Conservation (phyloP, 257 asterid genomes). For the Ligustrum vulgare region DNA sequence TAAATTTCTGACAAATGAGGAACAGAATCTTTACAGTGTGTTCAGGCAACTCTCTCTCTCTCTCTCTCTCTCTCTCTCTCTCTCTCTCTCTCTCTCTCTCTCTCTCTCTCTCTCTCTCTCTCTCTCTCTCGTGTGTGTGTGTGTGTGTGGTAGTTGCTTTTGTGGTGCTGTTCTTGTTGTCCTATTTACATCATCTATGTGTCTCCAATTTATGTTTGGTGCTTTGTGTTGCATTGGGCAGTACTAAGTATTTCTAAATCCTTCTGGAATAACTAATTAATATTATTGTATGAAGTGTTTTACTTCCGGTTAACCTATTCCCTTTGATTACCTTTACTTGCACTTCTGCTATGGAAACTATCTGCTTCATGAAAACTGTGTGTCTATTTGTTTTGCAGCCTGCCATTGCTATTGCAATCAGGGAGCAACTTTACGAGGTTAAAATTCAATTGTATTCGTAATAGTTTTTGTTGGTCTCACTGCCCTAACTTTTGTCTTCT, state of each 20-base stretch:
- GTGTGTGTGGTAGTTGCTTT: background rate
- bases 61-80: background rate
- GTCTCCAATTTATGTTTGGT: background rate
- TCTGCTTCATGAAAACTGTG: conserved; percentile 15
- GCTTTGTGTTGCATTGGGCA: background rate
- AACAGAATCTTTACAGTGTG: background rate
- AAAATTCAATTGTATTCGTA: conserved; percentile 21
- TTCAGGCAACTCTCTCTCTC: background rate
- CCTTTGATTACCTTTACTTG: background rate
- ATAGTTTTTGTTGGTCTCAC: background rate
- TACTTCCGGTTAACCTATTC: background rate
- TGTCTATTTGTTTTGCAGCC: conserved; percentile 60
- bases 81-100: background rate
- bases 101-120: background rate
- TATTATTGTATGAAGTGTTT: background rate
- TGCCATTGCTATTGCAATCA: conserved; percentile 85
- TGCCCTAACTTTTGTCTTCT: conserved; percentile 18
- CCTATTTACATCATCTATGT: background rate
- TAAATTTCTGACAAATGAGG: background rate
- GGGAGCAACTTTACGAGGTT: conserved; percentile 98
- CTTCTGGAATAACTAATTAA: background rate
- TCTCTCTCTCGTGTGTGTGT: too few species aligned
- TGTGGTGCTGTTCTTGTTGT: background rate
- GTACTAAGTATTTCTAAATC: background rate
- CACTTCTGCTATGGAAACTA: conserved; percentile 4